Evolutionary conservation across 2,329 filamentous ascomycete species (phyloP), one percentile per base, ranked within the genome.

Genomic region (Tolypocladium inflatum): DNA sequence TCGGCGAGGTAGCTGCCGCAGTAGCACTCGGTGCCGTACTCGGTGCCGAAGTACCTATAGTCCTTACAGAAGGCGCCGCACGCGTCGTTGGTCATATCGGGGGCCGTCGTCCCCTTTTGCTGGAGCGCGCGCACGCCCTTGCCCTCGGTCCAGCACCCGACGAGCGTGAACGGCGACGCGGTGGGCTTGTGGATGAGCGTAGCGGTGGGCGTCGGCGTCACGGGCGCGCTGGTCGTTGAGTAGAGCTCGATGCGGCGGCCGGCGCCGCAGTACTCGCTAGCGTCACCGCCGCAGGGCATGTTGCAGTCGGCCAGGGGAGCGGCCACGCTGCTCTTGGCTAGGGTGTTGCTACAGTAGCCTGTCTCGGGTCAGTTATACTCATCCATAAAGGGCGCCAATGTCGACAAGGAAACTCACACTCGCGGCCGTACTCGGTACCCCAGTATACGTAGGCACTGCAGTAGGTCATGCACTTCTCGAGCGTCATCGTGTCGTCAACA

Each of bases 351-450:
- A 65, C 79, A 82, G 63, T 78, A 81, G 65, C 73, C 72, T 75
- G 53, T 21, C 17, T 51, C 19, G 7, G 13, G 48, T 51, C 30
- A 51, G 30, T 10, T 4, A 11, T n/a, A 15, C 26, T 15, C n/a
- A 11, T 33, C 2, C n/a, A 7, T 17, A 11, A 13, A 21, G 10
- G 37, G 37, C 13, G 13, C 13, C 7, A 3, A 4, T 30, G 41
- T 51, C n/a, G 41, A n/a, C 52, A 33, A 26, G 23, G 19, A 23
- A 17, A 67, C 71, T 70, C 59, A 74, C 78, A 81, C 66, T 82
- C 79, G 35, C 76, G 71, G 11, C 78, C 77, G 60, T 78, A 82
- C 63, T 82, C 79, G 7, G 78, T 76, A 3, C 75, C 80, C 70
- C 75, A 81, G 62, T 77, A 80, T 51, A 71, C 68, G 64, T 74